Base-by-base conservation (phyloP, 1,284 basidiomycete species). In the Papiliotrema flavescens region DNA sequence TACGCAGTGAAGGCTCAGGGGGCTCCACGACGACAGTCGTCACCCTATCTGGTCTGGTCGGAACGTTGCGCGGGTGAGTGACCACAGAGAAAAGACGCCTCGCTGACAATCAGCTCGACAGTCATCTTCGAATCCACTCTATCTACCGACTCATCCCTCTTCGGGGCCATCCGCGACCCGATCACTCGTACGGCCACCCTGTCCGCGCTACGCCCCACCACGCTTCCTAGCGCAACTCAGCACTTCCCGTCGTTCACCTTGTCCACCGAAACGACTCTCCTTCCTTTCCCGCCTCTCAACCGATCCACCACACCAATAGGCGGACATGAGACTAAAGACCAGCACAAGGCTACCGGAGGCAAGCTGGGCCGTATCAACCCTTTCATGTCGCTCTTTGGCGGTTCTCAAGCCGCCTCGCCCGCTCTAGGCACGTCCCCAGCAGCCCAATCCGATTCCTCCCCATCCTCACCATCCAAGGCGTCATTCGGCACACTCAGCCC, bases 41-140 rank as follows among this genome's bases (percentile, higher is more conserved):
- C 6, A 90, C 89, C 0, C 78, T 91, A 26, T 91, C 89, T 1
- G 91, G 90, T 11, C 76, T 94, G 20, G 79, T 90, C 39, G 90
- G 89, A 11, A 80, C 77, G 11, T 70, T 91, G 20, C 75, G 67
- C 44, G 69, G 62, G 70, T 75, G 56, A 80, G 86, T 87, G 2
- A 41, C 17, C 13, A 8, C 15, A 13, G 13, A 23, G 2, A 2
- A 13, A 20, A n/a, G 13, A 14, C 6, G 22, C n/a, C 26, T 47
- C 19, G 45, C 13, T 23, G 32, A n/a, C 17, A 9, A 4, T 6
- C 47, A 71, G 69, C 34, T 59, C 57, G 14, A 51, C 51, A 2
- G 47, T 73, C 19, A 56, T 62, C 1, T 63, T 76, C 42, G 69
- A 64, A 53, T 69, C 65, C 35, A 60, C 54, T 2, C 65, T 92